Conservation (phyloP, 495 filamentous ascomycete species). For the Jackrogersella multiformis region DNA sequence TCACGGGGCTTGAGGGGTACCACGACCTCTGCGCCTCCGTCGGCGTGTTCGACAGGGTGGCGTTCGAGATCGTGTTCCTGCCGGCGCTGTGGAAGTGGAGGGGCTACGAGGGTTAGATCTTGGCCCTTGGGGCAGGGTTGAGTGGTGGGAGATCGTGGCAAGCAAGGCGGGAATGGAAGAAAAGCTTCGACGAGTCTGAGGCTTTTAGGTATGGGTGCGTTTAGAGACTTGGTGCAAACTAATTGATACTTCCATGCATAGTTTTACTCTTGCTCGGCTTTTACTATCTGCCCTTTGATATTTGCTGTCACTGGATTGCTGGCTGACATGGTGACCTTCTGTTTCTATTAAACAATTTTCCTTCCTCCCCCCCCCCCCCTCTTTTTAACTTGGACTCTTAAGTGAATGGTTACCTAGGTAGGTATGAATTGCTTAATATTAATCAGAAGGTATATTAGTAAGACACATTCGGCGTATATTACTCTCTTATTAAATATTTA, state of each 20-base stretch:
- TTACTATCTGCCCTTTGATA: neutral
- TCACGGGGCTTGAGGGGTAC: constrained; percentile 79
- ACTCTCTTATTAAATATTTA: no score
- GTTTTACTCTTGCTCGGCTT: neutral
- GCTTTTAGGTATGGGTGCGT: neutral
- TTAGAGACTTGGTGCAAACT: constrained; percentile 2
- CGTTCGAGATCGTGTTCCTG: constrained; percentile 76
- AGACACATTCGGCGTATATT: no score
- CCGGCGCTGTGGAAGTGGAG: constrained; percentile 54
- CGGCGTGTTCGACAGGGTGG: constrained; percentile 76
- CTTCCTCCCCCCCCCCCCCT: no score
- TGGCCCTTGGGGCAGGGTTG: neutral
- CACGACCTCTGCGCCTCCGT: constrained; percentile 84
- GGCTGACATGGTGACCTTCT: neutral
- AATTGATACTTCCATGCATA: neutral
- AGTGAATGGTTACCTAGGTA: no score
- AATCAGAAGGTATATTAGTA: no score
- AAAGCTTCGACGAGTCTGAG: no score
- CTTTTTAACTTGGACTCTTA: no score
- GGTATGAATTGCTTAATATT: no score
- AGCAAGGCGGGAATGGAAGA: neutral
- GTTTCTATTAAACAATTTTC: no score
- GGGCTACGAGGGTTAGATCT: constrained; percentile 23
- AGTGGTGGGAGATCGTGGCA: neutral
- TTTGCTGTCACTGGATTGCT: neutral